Evolutionary conservation across 805 yeast genomes (phyloP), one percentile per base, ranked within the genome.

Genomic region (Ogataea philodendri): DNA sequence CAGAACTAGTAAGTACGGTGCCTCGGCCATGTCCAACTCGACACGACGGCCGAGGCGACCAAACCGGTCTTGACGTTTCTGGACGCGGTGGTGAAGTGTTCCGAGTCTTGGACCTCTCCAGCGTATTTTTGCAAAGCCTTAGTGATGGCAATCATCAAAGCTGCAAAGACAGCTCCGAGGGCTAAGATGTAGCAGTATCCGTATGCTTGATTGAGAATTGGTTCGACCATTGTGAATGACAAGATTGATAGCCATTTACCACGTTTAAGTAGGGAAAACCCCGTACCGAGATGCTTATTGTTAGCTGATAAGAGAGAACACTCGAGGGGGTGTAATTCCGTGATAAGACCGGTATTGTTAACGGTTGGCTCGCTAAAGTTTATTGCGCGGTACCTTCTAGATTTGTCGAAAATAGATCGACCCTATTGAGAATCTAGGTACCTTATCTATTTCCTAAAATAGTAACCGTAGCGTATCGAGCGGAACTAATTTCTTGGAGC

Each of bases 21-120:
- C 53, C 54, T 39, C 37, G 54, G 55, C 55, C 55, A 51, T 26
- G 62, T 56, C 63, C 63, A 60, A n/a, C 66, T 55, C n/a, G 67
- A 60, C 5, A 69, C 68, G 15, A 67, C 65, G 8, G 70, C 67
- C 15, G 67, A 63, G 17, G 66, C 63, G 26, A 68, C 62, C 15
- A 70, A 44, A 21, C 72, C 73, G 11, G 69, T 55, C 21, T 67
- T 63, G 25, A 69, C 65, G 30, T 59, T 57, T 54, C 75, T 60
- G 5, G 66, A 61, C 7, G 74, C 72, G 4, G 73, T 66, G 3
- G 69, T 58, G 44, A 69, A 68, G 51, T 62, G 66, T 35, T 70
- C 74, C 4, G 70, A 62, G 33, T 64, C 60, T 43, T 65, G 69
- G 15, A 55, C 55, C 38, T 68, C 66, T 21, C 67, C 66, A 13